Evolutionary conservation across 257 asterid genomes (phyloP).

Genomic region (Solanum chmielewskii): DNA sequence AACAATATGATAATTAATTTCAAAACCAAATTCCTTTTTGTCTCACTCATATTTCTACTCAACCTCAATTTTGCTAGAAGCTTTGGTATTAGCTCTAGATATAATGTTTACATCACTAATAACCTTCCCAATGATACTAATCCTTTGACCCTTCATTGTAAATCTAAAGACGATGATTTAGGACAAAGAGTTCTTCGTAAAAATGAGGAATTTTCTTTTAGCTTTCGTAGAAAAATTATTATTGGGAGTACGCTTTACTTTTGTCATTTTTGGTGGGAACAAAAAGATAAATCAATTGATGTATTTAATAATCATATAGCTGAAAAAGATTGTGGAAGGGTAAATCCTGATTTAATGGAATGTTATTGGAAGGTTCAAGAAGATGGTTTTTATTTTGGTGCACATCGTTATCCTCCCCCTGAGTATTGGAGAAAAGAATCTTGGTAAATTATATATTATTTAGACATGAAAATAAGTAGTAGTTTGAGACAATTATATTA

Average conservation of each 20-base stretch:
- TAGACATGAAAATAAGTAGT: not conserved
- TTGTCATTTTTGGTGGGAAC: not conserved
- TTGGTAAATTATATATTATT: not conserved
- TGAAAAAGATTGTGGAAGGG: not conserved
- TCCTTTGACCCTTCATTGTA: not conserved
- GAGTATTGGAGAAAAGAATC: not conserved
- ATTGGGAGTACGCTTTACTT: not conserved
- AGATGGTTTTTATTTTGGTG: not conserved
- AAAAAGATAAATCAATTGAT: not conserved
- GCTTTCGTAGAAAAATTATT: not conserved
- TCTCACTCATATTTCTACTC: not conserved
- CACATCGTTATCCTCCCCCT: not conserved
- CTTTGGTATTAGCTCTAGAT: not conserved
- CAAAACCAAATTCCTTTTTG: not conserved
- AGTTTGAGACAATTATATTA: not conserved
- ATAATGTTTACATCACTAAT: not conserved
- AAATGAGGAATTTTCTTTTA: not conserved
- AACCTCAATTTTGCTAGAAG: not conserved
- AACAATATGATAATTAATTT: not conserved
- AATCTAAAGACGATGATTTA: not conserved
- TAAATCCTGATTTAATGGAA: not conserved
- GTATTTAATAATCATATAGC: not conserved
- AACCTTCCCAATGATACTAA: not conserved
- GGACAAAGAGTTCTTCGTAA: not conserved
- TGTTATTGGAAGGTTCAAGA: not conserved